Evolutionary conservation across 768 basidiomycete genomes (phyloP).

Genomic region (Baorangia bicolor): DNA sequence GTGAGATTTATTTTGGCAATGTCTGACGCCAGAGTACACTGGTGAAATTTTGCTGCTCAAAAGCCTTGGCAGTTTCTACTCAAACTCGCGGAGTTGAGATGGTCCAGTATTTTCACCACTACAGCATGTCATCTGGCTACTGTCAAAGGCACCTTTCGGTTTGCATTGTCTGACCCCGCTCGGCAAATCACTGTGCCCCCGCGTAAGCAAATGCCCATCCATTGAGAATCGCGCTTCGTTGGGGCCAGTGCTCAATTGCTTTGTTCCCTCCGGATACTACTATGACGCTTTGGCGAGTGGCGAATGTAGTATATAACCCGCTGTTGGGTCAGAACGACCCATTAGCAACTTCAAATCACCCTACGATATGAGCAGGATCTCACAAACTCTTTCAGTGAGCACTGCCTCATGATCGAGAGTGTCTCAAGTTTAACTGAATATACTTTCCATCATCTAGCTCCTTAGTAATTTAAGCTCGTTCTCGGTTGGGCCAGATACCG

Average conservation of each 20-base stretch:
- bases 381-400: slow-evolving; percentile 31
- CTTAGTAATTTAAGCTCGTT: slow-evolving; percentile 26
- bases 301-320: slow-evolving; percentile 26
- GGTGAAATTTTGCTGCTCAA: not conserved
- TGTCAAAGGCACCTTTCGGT: slow-evolving; percentile 1
- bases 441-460: slow-evolving; percentile 17
- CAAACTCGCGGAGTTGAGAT: not conserved
- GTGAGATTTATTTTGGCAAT: slow-evolving; percentile 6
- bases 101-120: not conserved
- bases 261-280: slow-evolving; percentile 20
- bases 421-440: not conserved
- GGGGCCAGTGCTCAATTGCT: slow-evolving; percentile 10
- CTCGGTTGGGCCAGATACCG: slow-evolving; percentile 5
- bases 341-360: not conserved
- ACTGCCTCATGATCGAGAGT: not conserved
- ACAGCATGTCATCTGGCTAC: slow-evolving; percentile 1
- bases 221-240: slow-evolving; percentile 11
- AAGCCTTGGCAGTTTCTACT: not conserved
- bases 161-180: slow-evolving; percentile 14
- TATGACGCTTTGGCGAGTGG: slow-evolving; percentile 27
- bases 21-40: not conserved
- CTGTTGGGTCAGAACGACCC: not conserved
- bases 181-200: not conserved
- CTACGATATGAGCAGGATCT: slow-evolving; percentile 32
- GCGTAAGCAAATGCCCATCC: slow-evolving; percentile 12